Base-by-base conservation (phyloP, 2,329 filamentous ascomycete genomes). In the Podosphaera xanthii region DNA sequence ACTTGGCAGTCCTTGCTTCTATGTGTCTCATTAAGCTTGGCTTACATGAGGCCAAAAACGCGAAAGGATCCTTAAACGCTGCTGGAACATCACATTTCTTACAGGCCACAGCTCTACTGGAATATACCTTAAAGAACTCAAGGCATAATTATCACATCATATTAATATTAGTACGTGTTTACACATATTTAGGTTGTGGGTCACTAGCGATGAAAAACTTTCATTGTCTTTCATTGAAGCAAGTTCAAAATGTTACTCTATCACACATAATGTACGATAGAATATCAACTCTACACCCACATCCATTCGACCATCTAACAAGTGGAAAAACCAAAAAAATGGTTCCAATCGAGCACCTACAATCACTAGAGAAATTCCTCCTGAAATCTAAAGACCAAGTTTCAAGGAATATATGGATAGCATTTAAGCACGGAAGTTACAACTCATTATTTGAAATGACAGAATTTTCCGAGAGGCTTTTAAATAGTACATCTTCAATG, bases 221-320 rank as follows among this genome's bases (percentile, higher is more conserved):
- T 57, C 64, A 69, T 49, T 66, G 68, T 48, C 63, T 73, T 31
- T 65, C 65, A 49, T 65, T 72, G 57, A 73, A 73, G 58, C 69
- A 72, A 60, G 68, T 73, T 46, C 71, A 73, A 61, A 65, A 69
- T 40, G 70, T 72, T 61, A 72, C 71, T 2, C 59, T 73, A 56
- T 68, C 70, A 5, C 71, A 72, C 57, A 67, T 65, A 33, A 59
- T 72, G 1, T 67, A 72, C 46, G 70, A 71, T 55, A 65, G 71
- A 46, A 69, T 72, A 48, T 72, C 71, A 7, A 68, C 67, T 5
- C 63, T 72, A 6, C 70, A 72, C 61, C 71, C 71, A 6, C 68
- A 69, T 53, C 61, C 63, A 6, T 68, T 68, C 53, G 58, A 34
- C 14, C 60, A 63, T 40, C 46, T 62, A 14, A 58, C 62, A 2